These are phyloP conservation scores for Cyclocybe aegerita DNA, from an alignment of 768 basidiomycete genomes.

Conservation along the genomic window DNA sequence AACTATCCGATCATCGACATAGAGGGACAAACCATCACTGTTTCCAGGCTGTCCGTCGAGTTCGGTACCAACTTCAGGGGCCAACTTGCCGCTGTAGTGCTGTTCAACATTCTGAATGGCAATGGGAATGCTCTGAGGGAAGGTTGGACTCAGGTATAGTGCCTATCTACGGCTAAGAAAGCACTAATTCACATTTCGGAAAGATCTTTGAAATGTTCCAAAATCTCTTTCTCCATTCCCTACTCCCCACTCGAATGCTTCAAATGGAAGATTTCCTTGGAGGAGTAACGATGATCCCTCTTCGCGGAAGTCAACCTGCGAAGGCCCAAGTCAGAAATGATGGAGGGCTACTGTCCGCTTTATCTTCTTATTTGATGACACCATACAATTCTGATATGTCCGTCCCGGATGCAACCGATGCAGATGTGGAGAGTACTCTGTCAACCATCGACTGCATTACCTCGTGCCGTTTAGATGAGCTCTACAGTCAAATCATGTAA, in stretches of 20 bases:
- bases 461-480: conserved; percentile 89
- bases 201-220: conserved; percentile 99
- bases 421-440: conserved; percentile 90
- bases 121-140: conserved; percentile 92
- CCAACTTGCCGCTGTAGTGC: conserved; percentile 92
- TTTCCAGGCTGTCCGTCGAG: conserved; percentile 87
- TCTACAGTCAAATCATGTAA: conserved; percentile 92
- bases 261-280: conserved; percentile 99
- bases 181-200: not conserved
- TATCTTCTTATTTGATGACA: conserved; percentile 96
- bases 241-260: conserved; percentile 86
- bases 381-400: conserved; percentile 83
- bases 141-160: conserved; percentile 84
- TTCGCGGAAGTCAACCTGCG: conserved; percentile 71
- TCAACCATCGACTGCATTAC: conserved; percentile 95
- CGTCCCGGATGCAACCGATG: conserved; percentile 86
- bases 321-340: conserved; percentile 67
- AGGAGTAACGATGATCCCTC: conserved; percentile 90
- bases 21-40: conserved; percentile 85
- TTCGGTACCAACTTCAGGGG: conserved; percentile 96
- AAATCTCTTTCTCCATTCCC: conserved; percentile 90
- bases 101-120: conserved; percentile 97
- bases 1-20: conserved; percentile 89
- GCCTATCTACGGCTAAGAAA: not conserved
- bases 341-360: conserved; percentile 87